Evolutionary conservation across 306 rosid genomes (phyloP).

Genomic region (Cucumis cinereus): DNA sequence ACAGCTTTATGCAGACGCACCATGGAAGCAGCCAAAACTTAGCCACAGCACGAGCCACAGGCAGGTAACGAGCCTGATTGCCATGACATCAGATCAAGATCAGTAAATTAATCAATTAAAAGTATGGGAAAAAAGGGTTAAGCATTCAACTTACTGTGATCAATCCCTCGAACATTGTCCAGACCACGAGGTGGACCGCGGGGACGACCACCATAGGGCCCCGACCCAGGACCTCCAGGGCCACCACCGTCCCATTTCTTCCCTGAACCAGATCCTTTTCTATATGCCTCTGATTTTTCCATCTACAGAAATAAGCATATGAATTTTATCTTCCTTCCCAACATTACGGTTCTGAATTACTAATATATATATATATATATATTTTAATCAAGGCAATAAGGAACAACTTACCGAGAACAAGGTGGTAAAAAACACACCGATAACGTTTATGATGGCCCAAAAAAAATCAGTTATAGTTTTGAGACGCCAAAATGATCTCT

Average conservation of each 20-base stretch:
- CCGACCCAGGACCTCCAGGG: conserved; percentile 78
- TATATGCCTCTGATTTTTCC: conserved; percentile 87
- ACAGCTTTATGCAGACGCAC: neutral
- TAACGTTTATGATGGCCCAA: conserved; percentile 66
- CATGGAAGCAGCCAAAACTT: conserved; percentile 10
- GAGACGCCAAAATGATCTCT: conserved; percentile 74
- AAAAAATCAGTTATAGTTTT: conserved; percentile 69
- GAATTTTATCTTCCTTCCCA: neutral
- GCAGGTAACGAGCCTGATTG: conserved; percentile 86
- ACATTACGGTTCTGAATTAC: neutral
- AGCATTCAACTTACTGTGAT: conserved; percentile 59
- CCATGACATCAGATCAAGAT: neutral
- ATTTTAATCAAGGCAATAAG: neutral
- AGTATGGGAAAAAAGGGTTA: neutral
- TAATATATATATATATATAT: neutral
- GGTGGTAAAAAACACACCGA: conserved; percentile 70
- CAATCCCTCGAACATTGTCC: conserved; percentile 80
- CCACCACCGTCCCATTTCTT: conserved; percentile 90
- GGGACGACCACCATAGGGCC: conserved; percentile 72
- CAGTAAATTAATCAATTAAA: neutral
- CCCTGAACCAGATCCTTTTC: conserved; percentile 55
- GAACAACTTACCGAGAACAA: conserved; percentile 64
- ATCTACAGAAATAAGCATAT: conserved; percentile 6
- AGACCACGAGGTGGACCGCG: conserved; percentile 82
- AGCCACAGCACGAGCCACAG: conserved; percentile 98